Evolutionary conservation across 257 asterid species (phyloP), one percentile per base, ranked within the genome.

Genomic region (Solanum habrochaites): DNA sequence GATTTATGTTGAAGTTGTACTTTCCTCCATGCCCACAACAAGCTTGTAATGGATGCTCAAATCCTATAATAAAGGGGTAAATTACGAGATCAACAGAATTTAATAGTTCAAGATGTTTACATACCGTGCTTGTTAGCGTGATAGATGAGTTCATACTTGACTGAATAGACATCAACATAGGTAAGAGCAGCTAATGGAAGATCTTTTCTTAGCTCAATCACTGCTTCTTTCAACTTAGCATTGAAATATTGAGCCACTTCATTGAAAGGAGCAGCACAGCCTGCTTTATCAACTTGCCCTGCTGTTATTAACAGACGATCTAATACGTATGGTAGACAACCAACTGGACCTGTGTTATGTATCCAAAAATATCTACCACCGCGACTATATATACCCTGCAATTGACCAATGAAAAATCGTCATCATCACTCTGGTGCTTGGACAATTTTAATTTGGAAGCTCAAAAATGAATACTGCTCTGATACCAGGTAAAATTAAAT

Each of bases 11-110:
- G 89, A 74, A 96, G 90, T 96, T 96, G 95, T 95, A 94, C 83
- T 93, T 96, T 31, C 98, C 99, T 89, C 99, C 98, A 83, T 95
- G 98, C 39, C 99, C 98, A 83, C 99, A 95, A 32, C 99, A 96
- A 20, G 98, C 94, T 78, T 78, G 89, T 42, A 96, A 60, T 20
- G 99, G 98, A 75, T 92, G 89, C 91, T 85, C 88, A 86, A 96
- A 96, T 12, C 98, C 99, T 96, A 90, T 39, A 71, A 56, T n/a
- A n/a, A 56, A 52, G 4, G 23, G 23, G 21, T 49, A 49, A 49
- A 15, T 49, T 49, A 49, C 9, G 23, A 1, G 23, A 16, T 52
- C 60, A 52, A 52, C 9, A 52, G 23, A 52, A 52, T 52, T 52
- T 8, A 52, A 52, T 52, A 16, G 21, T 52, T 6, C 32, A 23